These are phyloP conservation scores for Pulveroboletus sp. DNA, from an alignment of 768 basidiomycete genomes.

Conservation along the genomic window DNA sequence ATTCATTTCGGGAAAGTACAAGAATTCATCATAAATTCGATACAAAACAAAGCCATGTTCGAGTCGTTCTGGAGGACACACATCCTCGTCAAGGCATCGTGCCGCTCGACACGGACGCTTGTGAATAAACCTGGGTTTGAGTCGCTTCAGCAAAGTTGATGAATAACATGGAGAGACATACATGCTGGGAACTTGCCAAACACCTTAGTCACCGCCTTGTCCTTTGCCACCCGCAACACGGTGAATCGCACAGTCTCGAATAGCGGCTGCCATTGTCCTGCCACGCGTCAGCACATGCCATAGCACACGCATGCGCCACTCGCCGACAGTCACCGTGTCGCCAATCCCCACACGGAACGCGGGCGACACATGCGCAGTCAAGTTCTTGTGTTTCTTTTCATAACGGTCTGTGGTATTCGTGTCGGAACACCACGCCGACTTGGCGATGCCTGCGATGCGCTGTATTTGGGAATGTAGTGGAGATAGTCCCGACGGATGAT, in stretches of 20 bases:
- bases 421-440: conserved; percentile 8
- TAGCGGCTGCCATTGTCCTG: conserved; percentile 97
- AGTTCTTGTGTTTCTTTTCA: conserved; percentile 98
- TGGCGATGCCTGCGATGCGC: conserved; percentile 46
- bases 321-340: conserved; percentile 93
- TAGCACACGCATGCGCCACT: conserved; percentile 32
- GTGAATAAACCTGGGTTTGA: too few species aligned
- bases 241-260: conserved; percentile 99
- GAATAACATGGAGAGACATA: too few species aligned
- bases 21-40: too few species aligned
- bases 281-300: neutral
- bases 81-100: too few species aligned
- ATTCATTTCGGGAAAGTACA: too few species aligned
- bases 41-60: too few species aligned
- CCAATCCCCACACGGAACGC: conserved; percentile 98
- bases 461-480: conserved; percentile 98
- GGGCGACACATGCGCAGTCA: conserved; percentile 95
- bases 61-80: too few species aligned
- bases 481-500: conserved; percentile 95
- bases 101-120: too few species aligned
- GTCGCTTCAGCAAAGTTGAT: too few species aligned
- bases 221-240: conserved; percentile 92
- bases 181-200: conserved; percentile 91
- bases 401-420: conserved; percentile 73
- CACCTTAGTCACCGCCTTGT: conserved; percentile 85